Evolutionary conservation across 163 green algal species (phyloP).

Genomic region (Smithsoniella earleae): DNA sequence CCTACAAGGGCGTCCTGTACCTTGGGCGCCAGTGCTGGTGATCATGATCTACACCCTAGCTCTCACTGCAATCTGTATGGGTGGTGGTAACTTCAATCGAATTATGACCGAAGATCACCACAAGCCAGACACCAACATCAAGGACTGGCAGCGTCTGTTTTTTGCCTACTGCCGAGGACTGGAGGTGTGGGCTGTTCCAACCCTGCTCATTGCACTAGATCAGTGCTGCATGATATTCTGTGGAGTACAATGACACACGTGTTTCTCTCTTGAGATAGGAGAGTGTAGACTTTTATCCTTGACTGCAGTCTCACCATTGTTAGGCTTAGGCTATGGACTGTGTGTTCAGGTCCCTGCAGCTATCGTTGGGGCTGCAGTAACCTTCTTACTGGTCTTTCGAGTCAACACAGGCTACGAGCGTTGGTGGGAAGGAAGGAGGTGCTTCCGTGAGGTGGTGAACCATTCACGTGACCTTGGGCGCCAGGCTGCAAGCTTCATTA

Average conservation of each 20-base stretch:
- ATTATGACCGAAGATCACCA: background rate
- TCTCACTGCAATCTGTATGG: background rate
- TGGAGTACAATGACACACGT: too few relatives aligned
- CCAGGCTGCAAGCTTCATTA: background rate
- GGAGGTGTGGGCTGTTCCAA: background rate
- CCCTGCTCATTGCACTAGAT: too few relatives aligned
- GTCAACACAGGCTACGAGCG: slow-evolving; percentile 26
- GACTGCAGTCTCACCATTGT: too few relatives aligned
- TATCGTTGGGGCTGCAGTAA: slow-evolving; percentile 17
- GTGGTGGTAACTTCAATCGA: background rate
- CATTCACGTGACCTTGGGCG: background rate
- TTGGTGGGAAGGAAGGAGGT: slow-evolving; percentile 15
- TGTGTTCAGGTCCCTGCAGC: slow-evolving; percentile 7
- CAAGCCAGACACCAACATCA: background rate
- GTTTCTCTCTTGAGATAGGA: too few relatives aligned
- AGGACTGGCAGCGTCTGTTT: slow-evolving; percentile 13
- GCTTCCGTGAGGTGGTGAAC: slow-evolving; percentile 25
- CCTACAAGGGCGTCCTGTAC: background rate
- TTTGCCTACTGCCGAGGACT: background rate
- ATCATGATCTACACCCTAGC: background rate
- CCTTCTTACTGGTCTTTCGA: slow-evolving; percentile 21
- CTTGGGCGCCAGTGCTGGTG: background rate
- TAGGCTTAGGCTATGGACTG: too few relatives aligned
- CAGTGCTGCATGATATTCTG: too few relatives aligned
- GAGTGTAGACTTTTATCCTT: too few relatives aligned